Evolutionary conservation across 2,329 filamentous ascomycete species (phyloP).

Genomic region (Lachnellula subtilissima): DNA sequence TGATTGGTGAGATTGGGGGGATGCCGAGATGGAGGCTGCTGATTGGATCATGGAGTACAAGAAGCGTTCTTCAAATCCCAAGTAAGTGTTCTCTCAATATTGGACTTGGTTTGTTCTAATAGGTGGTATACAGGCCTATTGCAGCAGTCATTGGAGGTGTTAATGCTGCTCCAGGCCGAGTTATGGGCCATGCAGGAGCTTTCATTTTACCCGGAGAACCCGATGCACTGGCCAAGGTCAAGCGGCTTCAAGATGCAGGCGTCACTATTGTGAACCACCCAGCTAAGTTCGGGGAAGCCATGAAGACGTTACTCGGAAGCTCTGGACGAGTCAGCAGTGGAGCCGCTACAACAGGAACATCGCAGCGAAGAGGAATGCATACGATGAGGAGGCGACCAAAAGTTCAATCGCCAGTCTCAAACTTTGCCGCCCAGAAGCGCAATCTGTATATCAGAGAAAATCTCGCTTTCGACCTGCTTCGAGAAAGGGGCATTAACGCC

Average conservation of each 20-base stretch:
- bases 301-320: slow-evolving; percentile 54
- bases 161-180: slow-evolving; percentile 55
- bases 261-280: slow-evolving; percentile 71
- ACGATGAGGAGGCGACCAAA: slow-evolving; percentile 34
- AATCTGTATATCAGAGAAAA: slow-evolving; percentile 51
- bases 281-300: slow-evolving; percentile 64
- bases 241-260: slow-evolving; percentile 59
- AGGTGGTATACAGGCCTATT: slow-evolving; percentile 51
- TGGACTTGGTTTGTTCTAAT: too few species aligned
- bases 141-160: slow-evolving; percentile 66
- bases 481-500: slow-evolving; percentile 43
- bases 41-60: slow-evolving; percentile 68
- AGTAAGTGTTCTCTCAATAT: slow-evolving; percentile 41
- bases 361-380: slow-evolving; percentile 50
- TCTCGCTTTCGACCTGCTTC: slow-evolving; percentile 52
- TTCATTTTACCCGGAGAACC: slow-evolving; percentile 64
- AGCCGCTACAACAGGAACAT: slow-evolving; percentile 29
- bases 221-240: slow-evolving; percentile 59
- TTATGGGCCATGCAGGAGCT: slow-evolving; percentile 79
- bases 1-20: slow-evolving; percentile 67
- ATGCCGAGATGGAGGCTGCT: slow-evolving; percentile 63
- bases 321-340: slow-evolving; percentile 36
- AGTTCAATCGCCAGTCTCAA: not conserved
- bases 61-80: slow-evolving; percentile 52
- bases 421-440: slow-evolving; percentile 38